Evolutionary conservation across 2,329 filamentous ascomycete genomes (phyloP).

Genomic region (Sarocladium kiliense): DNA sequence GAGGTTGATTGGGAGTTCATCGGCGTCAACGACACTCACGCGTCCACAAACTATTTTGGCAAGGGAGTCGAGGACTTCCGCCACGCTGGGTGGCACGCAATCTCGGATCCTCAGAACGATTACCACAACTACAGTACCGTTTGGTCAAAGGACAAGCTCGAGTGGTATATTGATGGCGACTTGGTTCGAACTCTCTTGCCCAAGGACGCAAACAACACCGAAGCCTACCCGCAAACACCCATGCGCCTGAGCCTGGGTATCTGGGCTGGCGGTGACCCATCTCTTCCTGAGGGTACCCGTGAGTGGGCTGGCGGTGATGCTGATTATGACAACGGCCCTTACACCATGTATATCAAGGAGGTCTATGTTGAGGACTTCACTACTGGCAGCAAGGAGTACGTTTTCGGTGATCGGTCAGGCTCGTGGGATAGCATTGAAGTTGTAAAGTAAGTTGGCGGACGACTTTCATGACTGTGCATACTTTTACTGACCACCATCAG

Average conservation of each 20-base stretch:
- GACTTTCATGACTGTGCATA: constrained; percentile 3
- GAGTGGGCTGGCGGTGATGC: constrained; percentile 67
- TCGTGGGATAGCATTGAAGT: constrained; percentile 60
- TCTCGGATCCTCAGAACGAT: constrained; percentile 45
- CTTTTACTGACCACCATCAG: constrained; percentile 26
- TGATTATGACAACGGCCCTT: constrained; percentile 61
- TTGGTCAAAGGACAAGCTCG: constrained; percentile 63
- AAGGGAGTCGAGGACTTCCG: constrained; percentile 63
- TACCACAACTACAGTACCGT: constrained; percentile 73
- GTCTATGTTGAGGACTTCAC: constrained; percentile 51
- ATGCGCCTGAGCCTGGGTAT: constrained; percentile 66
- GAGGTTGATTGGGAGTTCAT: constrained; percentile 87
- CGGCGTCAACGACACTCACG: constrained; percentile 58
- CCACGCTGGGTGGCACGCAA: constrained; percentile 55
- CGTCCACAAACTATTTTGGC: constrained; percentile 73
- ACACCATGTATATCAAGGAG: constrained; percentile 68
- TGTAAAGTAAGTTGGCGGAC: constrained; percentile 36
- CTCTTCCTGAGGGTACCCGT: constrained; percentile 50
- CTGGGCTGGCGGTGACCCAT: constrained; percentile 57
- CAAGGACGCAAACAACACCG: constrained; percentile 52
- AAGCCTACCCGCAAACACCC: constrained; percentile 70
- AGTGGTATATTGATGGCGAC: constrained; percentile 66
- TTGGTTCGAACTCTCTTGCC: constrained; percentile 60
- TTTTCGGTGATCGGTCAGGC: constrained; percentile 57
- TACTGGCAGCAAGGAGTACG: constrained; percentile 56